Base-by-base conservation (phyloP, 2,329 filamentous ascomycete species). In the Harringtonia lauricola region DNA sequence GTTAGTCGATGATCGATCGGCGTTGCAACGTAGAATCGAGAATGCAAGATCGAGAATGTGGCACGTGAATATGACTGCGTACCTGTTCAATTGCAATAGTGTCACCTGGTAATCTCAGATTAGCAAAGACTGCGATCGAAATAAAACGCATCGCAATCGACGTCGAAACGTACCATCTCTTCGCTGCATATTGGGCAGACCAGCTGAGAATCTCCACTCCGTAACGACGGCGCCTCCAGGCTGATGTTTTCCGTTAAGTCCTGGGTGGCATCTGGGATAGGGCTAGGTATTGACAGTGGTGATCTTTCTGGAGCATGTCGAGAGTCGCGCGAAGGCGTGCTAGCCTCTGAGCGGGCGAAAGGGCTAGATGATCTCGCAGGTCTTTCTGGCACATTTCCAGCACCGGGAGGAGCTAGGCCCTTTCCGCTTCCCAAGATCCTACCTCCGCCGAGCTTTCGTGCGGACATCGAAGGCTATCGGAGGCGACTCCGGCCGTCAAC, bases 161-260 rank as follows among this genome's bases (percentile, higher is more conserved):
- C 8, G 4, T 19, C 9, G n/a, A 15, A 2, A 13, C 66, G 51
- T 67, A 92, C 88, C 92, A 98, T 98, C 63, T 95, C 89, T 65
- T 96, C 94, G 54, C 81, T 88, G 64, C 92, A 98, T 59, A 98
- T 98, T n/a, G 92, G 92, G 61, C 92, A 98, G 44, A 90, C 79
- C 47, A 98, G 78, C 61, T 76, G 76, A 51, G 76, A 76, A 52
- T 74, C 76, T 44, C 77, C 72, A 39, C 66, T 70, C 50, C 72
- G 71, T 48, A 68, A 72, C 42, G 72, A 69, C 17, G 71, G 67
- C 10, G 65, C 64, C 19, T 65, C 71, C 18, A 92, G 65, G 43
- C 83, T 88, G 54, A 95, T 82, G 57, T 85, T 83, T 44, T 87
- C 86, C 31, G 78, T 76, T 42, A 95, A 74, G 57, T 95, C 88